Evolutionary conservation across 2,329 filamentous ascomycete genomes (phyloP).

Genomic region (Sodiomyces alkalinus): DNA sequence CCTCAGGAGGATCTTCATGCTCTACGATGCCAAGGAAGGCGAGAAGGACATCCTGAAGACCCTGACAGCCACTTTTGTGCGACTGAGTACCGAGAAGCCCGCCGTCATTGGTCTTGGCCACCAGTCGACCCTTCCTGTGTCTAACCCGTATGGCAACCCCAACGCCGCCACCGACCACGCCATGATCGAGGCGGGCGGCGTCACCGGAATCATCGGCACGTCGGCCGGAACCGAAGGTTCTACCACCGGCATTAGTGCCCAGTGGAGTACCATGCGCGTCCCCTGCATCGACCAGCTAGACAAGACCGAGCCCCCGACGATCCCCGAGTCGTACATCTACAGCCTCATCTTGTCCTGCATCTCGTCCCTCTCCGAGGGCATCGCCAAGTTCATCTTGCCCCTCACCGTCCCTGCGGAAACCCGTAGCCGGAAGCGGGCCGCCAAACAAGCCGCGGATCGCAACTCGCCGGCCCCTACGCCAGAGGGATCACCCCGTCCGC

Average conservation of each 20-base stretch:
- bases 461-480: slow-evolving; percentile 24
- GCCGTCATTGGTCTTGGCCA: slow-evolving; percentile 74
- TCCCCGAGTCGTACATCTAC: slow-evolving; percentile 91
- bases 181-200: slow-evolving; percentile 76
- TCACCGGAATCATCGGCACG: slow-evolving; percentile 73
- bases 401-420: slow-evolving; percentile 68
- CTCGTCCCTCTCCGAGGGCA: slow-evolving; percentile 74
- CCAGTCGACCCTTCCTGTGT: slow-evolving; percentile 69
- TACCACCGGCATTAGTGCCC: slow-evolving; percentile 67
- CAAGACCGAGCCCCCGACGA: slow-evolving; percentile 66
- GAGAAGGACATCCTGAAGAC: slow-evolving; percentile 67
- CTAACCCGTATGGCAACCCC: slow-evolving; percentile 36
- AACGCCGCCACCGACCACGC: slow-evolving; percentile 60
- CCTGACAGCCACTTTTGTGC: slow-evolving; percentile 77
- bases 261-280: slow-evolving; percentile 80
- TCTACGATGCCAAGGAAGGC: slow-evolving; percentile 61
- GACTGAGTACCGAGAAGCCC: slow-evolving; percentile 82
- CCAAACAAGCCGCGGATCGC: slow-evolving; percentile 26
- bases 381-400: slow-evolving; percentile 87
- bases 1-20: slow-evolving; percentile 62
- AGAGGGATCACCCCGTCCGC: slow-evolving; percentile 1
- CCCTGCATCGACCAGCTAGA: slow-evolving; percentile 90
- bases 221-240: slow-evolving; percentile 47
- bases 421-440: slow-evolving; percentile 33
- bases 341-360: slow-evolving; percentile 79